These are phyloP conservation scores for Xerocomus nothofagi DNA, from an alignment of 1,284 basidiomycete species.

Conservation along the genomic window DNA sequence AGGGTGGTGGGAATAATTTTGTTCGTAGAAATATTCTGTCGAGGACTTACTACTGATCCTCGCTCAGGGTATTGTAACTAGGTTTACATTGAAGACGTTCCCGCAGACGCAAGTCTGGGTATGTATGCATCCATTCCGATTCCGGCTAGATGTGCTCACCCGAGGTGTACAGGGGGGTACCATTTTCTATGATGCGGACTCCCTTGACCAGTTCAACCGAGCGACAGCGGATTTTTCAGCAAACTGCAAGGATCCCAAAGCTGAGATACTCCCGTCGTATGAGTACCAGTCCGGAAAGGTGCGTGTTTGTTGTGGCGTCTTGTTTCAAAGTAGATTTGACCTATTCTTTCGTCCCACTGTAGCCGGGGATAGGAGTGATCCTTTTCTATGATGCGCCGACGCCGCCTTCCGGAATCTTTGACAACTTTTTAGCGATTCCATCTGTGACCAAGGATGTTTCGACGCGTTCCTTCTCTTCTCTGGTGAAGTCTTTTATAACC, in stretches of 20 bases:
- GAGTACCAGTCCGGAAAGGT: slow-evolving; percentile 45
- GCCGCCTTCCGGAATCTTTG: slow-evolving; percentile 50
- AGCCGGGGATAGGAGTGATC: slow-evolving; percentile 39
- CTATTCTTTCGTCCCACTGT: not conserved
- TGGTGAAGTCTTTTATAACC: slow-evolving; percentile 20
- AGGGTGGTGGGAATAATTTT: slow-evolving; percentile 60
- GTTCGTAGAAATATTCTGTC: slow-evolving; percentile 34
- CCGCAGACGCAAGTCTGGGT: slow-evolving; percentile 62
- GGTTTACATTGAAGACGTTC: slow-evolving; percentile 48
- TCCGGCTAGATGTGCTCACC: not conserved
- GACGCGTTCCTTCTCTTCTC: slow-evolving; percentile 36
- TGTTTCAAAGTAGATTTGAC: not conserved
- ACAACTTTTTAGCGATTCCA: slow-evolving; percentile 41
- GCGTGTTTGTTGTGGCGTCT: not conserved
- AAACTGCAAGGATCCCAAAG: slow-evolving; percentile 57
- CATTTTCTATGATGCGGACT: slow-evolving; percentile 41
- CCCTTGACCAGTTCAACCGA: slow-evolving; percentile 8
- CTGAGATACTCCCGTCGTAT: slow-evolving; percentile 51
- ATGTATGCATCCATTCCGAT: not conserved
- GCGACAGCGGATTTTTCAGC: slow-evolving; percentile 53
- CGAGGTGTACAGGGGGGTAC: slow-evolving; percentile 48
- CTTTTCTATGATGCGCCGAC: slow-evolving; percentile 56
- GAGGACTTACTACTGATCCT: too few species aligned
- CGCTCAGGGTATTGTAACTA: slow-evolving; percentile 56
- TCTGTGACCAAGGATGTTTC: slow-evolving; percentile 29